Percentiles rank a stretch among this genome's conserved stretches.
Conservation (phyloP, 805 yeast genomes). For the Kregervanrija pseudodelftensis region DNA sequence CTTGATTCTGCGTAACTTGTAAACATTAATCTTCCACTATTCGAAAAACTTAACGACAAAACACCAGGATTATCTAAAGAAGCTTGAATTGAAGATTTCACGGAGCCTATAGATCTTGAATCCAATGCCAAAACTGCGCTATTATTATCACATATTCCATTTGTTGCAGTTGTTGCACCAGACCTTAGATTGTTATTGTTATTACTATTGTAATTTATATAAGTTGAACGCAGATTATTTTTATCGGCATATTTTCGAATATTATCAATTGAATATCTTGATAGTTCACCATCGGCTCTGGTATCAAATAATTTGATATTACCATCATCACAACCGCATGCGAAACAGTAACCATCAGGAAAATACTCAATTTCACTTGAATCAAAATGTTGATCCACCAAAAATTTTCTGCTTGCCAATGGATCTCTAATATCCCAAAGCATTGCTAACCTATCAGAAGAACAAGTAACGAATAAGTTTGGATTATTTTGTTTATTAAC, state of each 20-base stretch:
- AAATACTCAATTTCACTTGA: constrained; percentile 55
- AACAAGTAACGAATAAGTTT: constrained; percentile 48
- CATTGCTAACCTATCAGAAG: constrained; percentile 62
- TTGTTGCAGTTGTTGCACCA: constrained; percentile 6
- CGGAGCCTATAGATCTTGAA: constrained; percentile 18
- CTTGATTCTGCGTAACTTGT: constrained; percentile 64
- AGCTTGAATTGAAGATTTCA: constrained; percentile 23
- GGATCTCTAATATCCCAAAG: constrained; percentile 59
- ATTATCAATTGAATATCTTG: constrained; percentile 33
- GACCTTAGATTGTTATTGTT: constrained; percentile 8
- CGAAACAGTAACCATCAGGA: constrained; percentile 65
- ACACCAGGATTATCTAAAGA: constrained; percentile 61
- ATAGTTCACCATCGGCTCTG: constrained; percentile 66
- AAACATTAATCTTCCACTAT: constrained; percentile 67
- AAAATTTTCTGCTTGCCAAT: constrained; percentile 33
- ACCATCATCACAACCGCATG: constrained; percentile 78
- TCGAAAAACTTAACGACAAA: constrained; percentile 62
- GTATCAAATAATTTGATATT: constrained; percentile 62
- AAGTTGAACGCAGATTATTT: constrained; percentile 1
- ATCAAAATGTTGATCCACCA: constrained; percentile 48
- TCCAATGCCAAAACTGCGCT: constrained; percentile 5
- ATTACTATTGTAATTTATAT: neutral
- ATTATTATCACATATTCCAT: constrained; percentile 2
- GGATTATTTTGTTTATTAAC: constrained; percentile 16
- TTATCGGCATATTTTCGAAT: constrained; percentile 7